phyloP scores from a whole-genome alignment of 73 alveolate genomes.

The Stentor coeruleus region DNA sequence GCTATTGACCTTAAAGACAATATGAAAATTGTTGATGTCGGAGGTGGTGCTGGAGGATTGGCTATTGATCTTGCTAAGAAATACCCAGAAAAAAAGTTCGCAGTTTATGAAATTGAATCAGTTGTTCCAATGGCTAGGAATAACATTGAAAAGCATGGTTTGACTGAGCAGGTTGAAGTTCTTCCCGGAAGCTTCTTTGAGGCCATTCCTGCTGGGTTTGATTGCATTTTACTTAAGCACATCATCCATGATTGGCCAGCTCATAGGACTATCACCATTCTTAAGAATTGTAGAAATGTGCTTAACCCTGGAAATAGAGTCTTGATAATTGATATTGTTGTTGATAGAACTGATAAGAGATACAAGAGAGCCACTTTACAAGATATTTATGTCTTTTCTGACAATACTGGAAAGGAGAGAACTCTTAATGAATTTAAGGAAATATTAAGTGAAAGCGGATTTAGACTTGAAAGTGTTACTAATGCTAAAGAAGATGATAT shows the following conservation, averaged over 20 bases:
- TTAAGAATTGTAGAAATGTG: constrained; percentile 8
- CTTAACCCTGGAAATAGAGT: not conserved
- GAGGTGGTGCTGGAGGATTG: constrained; percentile 13
- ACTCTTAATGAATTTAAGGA: not conserved
- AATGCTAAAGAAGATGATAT: too few species aligned
- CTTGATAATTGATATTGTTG: not conserved
- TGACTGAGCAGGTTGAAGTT: not conserved
- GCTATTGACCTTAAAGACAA: not conserved
- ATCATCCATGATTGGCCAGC: constrained; percentile 14
- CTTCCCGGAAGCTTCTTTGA: constrained; percentile 5
- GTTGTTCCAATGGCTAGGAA: not conserved
- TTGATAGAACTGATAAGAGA: not conserved
- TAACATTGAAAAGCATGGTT: not conserved
- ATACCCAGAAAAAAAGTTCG: not conserved
- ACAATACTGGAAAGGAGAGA: not conserved
- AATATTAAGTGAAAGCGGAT: not conserved
- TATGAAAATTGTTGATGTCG: constrained; percentile 10
- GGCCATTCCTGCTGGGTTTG: constrained; percentile 9
- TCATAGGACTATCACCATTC: not conserved
- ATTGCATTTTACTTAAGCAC: not conserved
- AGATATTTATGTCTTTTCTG: not conserved
- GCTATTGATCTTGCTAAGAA: not conserved
- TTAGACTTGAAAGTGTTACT: not conserved
- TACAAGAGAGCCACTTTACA: not conserved
- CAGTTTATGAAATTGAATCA: not conserved